Percentiles rank a stretch among this genome's conserved stretches.
phyloP scores from a whole-genome alignment of 139 green algal genomes.

The Penium margaritaceum region DNA sequence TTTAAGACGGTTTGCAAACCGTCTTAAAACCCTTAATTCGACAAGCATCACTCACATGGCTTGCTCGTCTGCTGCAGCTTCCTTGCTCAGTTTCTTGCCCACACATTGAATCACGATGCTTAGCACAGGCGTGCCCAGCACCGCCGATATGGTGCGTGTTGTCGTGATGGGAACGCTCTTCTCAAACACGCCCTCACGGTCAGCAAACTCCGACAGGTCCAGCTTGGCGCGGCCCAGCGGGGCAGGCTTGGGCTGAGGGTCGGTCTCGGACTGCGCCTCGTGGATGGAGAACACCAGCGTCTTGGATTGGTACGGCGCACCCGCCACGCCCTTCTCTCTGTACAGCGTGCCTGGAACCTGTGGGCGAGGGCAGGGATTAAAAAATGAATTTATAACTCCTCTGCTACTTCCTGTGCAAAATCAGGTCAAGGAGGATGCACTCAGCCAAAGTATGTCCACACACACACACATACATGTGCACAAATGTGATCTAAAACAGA shows the following conservation, averaged over 20 bases:
- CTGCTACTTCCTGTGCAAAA: no score
- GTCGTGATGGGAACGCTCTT: background rate
- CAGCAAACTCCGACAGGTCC: background rate
- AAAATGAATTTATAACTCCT: no score
- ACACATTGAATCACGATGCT: background rate
- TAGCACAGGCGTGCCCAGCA: background rate
- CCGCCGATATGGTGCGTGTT: background rate
- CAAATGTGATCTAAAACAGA: no score
- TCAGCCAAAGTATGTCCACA: no score
- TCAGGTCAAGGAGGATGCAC: no score
- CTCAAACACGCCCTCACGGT: background rate
- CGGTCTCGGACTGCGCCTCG: background rate
- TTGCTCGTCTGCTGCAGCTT: background rate
- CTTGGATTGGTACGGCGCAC: background rate
- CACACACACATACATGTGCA: no score
- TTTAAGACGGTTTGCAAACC: no score
- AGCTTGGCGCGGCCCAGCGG: background rate
- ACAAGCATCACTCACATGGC: no score
- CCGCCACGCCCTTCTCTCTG: background rate
- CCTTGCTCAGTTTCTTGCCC: slow-evolving; percentile 11
- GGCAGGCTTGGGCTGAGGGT: background rate
- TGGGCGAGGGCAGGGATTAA: no score
- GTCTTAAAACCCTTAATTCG: no score
- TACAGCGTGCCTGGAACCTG: slow-evolving; percentile 8
- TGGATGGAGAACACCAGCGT: background rate